Evolutionary conservation across 78 protist genomes (phyloP), one percentile per base, ranked within the genome.

Genomic region (Salpingoeca rosetta): DNA sequence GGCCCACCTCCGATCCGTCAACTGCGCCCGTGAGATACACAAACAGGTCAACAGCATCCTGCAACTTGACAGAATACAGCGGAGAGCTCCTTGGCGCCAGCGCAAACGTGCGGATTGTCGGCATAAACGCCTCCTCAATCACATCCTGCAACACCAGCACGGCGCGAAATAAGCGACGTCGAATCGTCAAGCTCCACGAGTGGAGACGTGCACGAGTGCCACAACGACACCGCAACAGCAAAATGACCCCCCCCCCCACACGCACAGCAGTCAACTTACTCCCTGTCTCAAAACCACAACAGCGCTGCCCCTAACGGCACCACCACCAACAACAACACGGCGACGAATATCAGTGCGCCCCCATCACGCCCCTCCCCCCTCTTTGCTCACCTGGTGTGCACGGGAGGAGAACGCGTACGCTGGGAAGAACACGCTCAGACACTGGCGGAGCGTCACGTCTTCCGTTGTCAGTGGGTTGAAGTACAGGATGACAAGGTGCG

Each of bases 361-460:
- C n/a, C n/a, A n/a, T n/a, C n/a, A n/a, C n/a, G n/a, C n/a, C n/a
- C n/a, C n/a, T n/a, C n/a, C n/a, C n/a, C n/a, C n/a, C n/a, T 7
- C 65, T 17, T 51, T 51, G 7, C 31, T 7, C 17, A 51, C 65
- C 79, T 75, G 79, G 38, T 75, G 79, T 36, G 35, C 79, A 10
- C 79, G 35, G 35, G 39, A 27, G 3, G 43, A 36, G 38, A 78
- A 51, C 35, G 85, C 85, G 65, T 35, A 82, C 40, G 85, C 76
- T 3, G 85, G 85, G 57, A 51, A 82, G 45, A 82, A 82, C 11
- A 65, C 85, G 37, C 39, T 26, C 35, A 82, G 77, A 77, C 78
- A 51, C 44, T 82, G 85, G 26, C 77, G 85, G 12, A 82, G 44
- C 36, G 2, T 2, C 1, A 31, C 24, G 37, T 37, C 78, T 37